A percentile compares a stretch with the other conserved stretches of the same genome.
These are phyloP conservation scores for Hemileccinum rubropunctum DNA, from an alignment of 768 basidiomycete species.

Conservation along the genomic window DNA sequence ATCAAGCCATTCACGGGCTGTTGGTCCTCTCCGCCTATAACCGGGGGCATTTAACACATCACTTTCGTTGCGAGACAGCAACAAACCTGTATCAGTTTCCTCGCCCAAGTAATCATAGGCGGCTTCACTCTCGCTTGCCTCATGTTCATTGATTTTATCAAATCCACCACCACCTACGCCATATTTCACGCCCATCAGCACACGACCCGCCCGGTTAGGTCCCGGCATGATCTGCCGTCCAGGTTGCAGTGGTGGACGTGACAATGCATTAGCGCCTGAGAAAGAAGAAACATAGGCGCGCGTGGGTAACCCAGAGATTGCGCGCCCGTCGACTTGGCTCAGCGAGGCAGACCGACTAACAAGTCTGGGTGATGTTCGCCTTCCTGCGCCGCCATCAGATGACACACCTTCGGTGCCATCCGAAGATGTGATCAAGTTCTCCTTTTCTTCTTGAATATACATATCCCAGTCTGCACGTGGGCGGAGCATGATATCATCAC, in stretches of 20 bases:
- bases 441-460: conserved; percentile 39
- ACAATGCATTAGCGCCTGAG: conserved; percentile 35
- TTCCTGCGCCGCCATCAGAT: conserved; percentile 22
- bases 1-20: conserved; percentile 22
- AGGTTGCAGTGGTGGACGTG: conserved; percentile 38
- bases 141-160: conserved; percentile 49
- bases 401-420: conserved; percentile 23
- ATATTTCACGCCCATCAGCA: conserved; percentile 42
- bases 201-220: conserved; percentile 46
- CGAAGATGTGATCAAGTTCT: conserved; percentile 33
- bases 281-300: conserved; percentile 30
- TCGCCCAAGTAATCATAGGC: conserved; percentile 30
- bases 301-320: conserved; percentile 32
- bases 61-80: conserved; percentile 8
- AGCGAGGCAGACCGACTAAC: conserved; percentile 32
- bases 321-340: conserved; percentile 34
- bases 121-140: conserved; percentile 40
- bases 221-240: conserved; percentile 44
- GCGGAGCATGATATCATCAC: conserved; percentile 31
- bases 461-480: conserved; percentile 30
- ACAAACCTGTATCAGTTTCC: conserved; percentile 42
- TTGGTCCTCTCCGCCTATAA: conserved; percentile 31
- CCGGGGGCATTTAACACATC: conserved; percentile 20
- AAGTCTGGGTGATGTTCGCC: conserved; percentile 26
- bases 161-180: conserved; percentile 32